Evolutionary conservation across 2,329 filamentous ascomycete genomes (phyloP).

Genomic region (Stromatinia cepivora): DNA sequence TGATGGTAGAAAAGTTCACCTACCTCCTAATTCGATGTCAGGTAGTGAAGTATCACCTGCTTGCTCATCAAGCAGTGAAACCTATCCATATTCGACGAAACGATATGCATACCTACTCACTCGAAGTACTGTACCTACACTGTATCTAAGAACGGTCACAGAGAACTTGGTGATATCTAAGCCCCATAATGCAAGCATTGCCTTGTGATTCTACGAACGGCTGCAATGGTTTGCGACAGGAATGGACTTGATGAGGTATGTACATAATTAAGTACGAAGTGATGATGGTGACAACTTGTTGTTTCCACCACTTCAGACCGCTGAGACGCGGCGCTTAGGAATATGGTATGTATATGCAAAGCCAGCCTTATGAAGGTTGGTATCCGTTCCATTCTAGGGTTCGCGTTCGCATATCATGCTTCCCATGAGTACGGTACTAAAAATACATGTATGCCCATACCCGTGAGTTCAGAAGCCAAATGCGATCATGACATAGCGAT

Average conservation of each 20-base stretch:
- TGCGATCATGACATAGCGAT: not conserved
- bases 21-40: not conserved
- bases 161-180: not conserved
- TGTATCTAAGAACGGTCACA: not conserved
- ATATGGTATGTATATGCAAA: not conserved
- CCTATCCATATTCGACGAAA: conserved; percentile 3
- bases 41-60: not conserved
- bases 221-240: not conserved
- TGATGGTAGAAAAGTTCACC: not conserved
- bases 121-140: not conserved
- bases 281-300: conserved; percentile 1
- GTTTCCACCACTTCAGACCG: not conserved
- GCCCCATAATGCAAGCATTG: not conserved
- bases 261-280: not conserved
- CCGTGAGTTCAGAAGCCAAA: not conserved
- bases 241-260: conserved; percentile 1
- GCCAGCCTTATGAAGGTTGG: not conserved
- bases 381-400: not conserved
- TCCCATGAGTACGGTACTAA: not conserved
- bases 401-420: conserved; percentile 4
- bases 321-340: conserved; percentile 3
- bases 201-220: not conserved
- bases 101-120: not conserved
- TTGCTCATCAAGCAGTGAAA: conserved; percentile 1
- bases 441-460: not conserved